phyloP scores from a whole-genome alignment of 768 basidiomycete genomes.

The Leccinum imitatum region DNA sequence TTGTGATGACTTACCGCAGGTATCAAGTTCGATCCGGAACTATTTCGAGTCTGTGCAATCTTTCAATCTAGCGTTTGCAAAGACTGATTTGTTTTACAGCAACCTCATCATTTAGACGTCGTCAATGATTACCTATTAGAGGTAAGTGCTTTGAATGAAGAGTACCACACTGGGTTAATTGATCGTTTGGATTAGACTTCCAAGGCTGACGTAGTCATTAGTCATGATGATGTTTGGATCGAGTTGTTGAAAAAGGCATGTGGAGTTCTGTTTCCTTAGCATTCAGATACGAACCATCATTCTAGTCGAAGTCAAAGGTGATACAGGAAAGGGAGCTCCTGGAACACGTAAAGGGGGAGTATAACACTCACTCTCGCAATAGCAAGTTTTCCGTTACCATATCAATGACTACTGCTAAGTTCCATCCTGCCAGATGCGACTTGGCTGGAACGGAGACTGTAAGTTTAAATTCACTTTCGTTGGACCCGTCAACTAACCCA shows the following conservation, averaged over 20 bases:
- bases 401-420: neutral
- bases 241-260: conserved; percentile 6
- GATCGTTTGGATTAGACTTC: too few relatives aligned
- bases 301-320: neutral
- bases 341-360: neutral
- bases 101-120: too few relatives aligned
- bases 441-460: conserved; percentile 1
- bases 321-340: neutral
- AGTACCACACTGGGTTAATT: too few relatives aligned
- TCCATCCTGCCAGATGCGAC: neutral
- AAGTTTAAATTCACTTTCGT: neutral
- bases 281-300: neutral
- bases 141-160: too few relatives aligned
- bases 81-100: too few relatives aligned
- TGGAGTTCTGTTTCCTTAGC: too few relatives aligned
- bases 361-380: neutral
- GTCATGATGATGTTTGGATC: conserved; percentile 8
- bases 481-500: neutral
- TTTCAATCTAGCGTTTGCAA: too few relatives aligned
- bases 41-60: too few relatives aligned
- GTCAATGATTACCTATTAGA: too few relatives aligned
- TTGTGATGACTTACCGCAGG: too few relatives aligned
- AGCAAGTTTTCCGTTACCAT: neutral
- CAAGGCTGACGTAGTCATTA: too few relatives aligned
- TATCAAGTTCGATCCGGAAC: too few relatives aligned